Evolutionary conservation across 495 filamentous ascomycete species (phyloP).

Genomic region (Hypoxylon fuscum): DNA sequence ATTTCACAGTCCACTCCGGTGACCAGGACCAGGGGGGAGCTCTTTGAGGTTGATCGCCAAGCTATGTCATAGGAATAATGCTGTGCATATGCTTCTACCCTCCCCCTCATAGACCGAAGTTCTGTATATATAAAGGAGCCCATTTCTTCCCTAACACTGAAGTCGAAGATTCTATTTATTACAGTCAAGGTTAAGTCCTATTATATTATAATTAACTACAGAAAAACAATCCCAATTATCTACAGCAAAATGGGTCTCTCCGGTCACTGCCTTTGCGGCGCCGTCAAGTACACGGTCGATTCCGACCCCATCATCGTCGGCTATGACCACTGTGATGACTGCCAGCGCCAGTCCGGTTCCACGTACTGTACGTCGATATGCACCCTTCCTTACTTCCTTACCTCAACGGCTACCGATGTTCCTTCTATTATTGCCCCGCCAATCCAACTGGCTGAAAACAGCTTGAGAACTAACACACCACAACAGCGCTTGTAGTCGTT

Average conservation of each 20-base stretch:
- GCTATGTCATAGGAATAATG: conserved; percentile 31
- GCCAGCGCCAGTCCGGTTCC: conserved; percentile 73
- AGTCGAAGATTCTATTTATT: background rate
- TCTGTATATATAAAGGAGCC: conserved; percentile 17
- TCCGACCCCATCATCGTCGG: conserved; percentile 65
- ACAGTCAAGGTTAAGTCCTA: background rate
- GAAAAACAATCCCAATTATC: background rate
- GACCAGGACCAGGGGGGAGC: conserved; percentile 2
- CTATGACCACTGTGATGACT: conserved; percentile 78
- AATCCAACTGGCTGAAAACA: background rate
- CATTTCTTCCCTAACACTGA: background rate
- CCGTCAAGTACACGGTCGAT: conserved; percentile 70
- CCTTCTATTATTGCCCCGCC: too few relatives aligned
- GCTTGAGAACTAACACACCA: background rate
- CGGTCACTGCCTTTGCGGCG: conserved; percentile 76
- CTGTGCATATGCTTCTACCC: conserved; percentile 18
- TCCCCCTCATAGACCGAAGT: conserved; percentile 4
- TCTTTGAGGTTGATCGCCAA: conserved; percentile 8
- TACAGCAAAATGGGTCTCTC: conserved; percentile 66
- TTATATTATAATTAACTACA: background rate
- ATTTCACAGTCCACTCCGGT: background rate
- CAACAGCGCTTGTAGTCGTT: conserved; percentile 69
- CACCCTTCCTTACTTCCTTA: too few relatives aligned
- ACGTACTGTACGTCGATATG: conserved; percentile 67
- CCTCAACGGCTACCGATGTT: too few relatives aligned